These are phyloP conservation scores for Papiliotrema terrestris DNA, from an alignment of 1,284 basidiomycete genomes.

Conservation along the genomic window DNA sequence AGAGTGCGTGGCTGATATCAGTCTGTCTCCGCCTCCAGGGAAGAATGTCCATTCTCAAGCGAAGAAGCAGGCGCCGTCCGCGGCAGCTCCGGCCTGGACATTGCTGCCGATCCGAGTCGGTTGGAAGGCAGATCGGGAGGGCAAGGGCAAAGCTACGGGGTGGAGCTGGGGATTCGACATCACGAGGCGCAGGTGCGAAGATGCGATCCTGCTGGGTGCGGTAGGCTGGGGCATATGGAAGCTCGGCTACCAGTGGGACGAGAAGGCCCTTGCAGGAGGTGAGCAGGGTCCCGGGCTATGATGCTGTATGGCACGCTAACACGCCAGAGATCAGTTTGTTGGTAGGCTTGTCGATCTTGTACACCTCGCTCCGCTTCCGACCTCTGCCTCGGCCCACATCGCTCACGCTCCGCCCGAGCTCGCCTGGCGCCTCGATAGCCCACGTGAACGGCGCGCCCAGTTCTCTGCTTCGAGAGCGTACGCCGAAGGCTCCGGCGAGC, in stretches of 20 bases:
- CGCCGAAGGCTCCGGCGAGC: constrained; percentile 12
- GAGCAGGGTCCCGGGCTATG: constrained; percentile 7
- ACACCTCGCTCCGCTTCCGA: constrained; percentile 17
- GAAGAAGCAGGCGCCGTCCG: constrained; percentile 12
- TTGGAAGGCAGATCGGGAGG: background rate
- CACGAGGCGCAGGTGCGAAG: constrained; percentile 38
- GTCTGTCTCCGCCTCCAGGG: background rate
- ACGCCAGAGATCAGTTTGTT: constrained; percentile 28
- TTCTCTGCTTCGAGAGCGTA: constrained; percentile 1
- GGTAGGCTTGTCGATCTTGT: constrained; percentile 25
- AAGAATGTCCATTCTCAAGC: background rate
- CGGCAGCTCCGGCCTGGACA: constrained; percentile 14
- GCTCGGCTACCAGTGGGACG: constrained; percentile 35
- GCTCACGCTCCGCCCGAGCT: background rate
- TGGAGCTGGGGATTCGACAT: constrained; percentile 13
- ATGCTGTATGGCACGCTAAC: background rate
- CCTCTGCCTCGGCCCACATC: constrained; percentile 2
- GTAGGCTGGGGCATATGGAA: constrained; percentile 30
- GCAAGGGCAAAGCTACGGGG: constrained; percentile 10
- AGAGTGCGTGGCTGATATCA: background rate
- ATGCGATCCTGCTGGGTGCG: constrained; percentile 32
- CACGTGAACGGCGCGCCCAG: background rate
- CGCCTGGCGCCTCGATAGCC: background rate
- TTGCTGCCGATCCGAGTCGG: constrained; percentile 23
- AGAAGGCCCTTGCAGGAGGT: constrained; percentile 44